Evolutionary conservation across 768 basidiomycete genomes (phyloP), one percentile per base, ranked within the genome.

Genomic region (Chalciporus piperatus): DNA sequence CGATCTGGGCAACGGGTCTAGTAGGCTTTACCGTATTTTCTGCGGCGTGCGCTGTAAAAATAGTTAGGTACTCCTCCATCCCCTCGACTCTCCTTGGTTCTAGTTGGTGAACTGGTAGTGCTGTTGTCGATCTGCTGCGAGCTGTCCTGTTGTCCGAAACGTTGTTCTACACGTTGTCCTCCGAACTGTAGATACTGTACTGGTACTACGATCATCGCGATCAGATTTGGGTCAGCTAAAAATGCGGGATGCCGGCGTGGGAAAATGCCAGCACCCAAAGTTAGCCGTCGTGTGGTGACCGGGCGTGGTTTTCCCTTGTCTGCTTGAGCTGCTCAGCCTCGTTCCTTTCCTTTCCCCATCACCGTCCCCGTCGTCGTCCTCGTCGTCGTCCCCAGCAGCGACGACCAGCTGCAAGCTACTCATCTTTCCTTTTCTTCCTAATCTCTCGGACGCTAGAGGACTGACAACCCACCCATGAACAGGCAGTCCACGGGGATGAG

Each of bases 401-500:
- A 40, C 55, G 39, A 44, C 49, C 17, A 9, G 32, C 32, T 27
- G 19, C 32, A 30, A 27, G 17, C 37, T 46, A 44, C 50, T 28
- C 46, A 51, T 48, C 17, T 32, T 53, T 39, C 6, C 2, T 37
- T 1, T 16, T 43, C n/a, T 41, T 23, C 27, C 16, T 42, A 35
- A 8, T 48, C 39, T 39, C 30, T 1, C 20, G 35, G 41, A 48
- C 41, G 27, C 41, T 45, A 30, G 11, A 30, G 27, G 42, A 48
- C 28, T 17, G 12, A 30, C 51, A 25, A 19, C 42, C 0, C 12
- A 20, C 51, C 11, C 33, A 69, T 70, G 68, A 78, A 73, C 54
- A 71, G 76, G 65, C 77, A 74, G 70, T 74, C 77, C 47, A 72
- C 76, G 1, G 60, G 59, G 55, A 69, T 76, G 69, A 62, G 69